phyloP scores from a whole-genome alignment of 1,139 yeast species.

The Magnusiomyces suaveolens region DNA sequence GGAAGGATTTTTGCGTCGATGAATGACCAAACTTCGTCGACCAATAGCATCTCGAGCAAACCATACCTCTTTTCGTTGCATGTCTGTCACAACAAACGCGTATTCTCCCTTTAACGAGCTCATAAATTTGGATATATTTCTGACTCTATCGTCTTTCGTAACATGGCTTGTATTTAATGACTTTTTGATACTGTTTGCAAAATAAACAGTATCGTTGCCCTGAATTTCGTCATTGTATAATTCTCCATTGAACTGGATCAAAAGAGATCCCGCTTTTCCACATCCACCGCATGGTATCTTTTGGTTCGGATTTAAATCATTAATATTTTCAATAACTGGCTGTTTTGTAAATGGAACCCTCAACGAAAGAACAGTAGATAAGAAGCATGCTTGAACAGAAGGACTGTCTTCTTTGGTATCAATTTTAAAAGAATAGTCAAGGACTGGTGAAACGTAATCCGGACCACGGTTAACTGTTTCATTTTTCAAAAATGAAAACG shows the following conservation, averaged over 20 bases:
- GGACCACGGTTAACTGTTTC: conserved; percentile 2
- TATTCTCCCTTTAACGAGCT: conserved; percentile 65
- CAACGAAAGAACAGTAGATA: conserved; percentile 67
- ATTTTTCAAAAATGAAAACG: background rate
- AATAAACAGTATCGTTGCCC: conserved; percentile 43
- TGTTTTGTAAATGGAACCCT: conserved; percentile 70
- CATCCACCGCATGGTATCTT: conserved; percentile 27
- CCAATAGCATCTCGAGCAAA: conserved; percentile 86
- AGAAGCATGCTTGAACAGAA: conserved; percentile 23
- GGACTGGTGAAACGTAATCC: conserved; percentile 1
- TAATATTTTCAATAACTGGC: conserved; percentile 39
- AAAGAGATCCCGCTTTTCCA: conserved; percentile 1
- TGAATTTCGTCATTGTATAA: conserved; percentile 52
- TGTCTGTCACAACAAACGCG: conserved; percentile 51
- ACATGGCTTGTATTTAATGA: background rate
- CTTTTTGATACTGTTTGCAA: conserved; percentile 19
- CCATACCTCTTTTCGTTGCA: conserved; percentile 38
- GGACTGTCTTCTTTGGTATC: conserved; percentile 25
- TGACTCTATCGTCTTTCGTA: conserved; percentile 8
- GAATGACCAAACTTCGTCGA: conserved; percentile 53
- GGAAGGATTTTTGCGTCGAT: background rate
- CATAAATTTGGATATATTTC: conserved; percentile 24
- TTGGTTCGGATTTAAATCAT: background rate
- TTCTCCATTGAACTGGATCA: conserved; percentile 81
- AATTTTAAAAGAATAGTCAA: conserved; percentile 6